Percentiles rank a stretch among this genome's conserved stretches.
These are phyloP conservation scores for Aspergillus saccharolyticus DNA, from an alignment of 495 filamentous ascomycete species.

Conservation along the genomic window DNA sequence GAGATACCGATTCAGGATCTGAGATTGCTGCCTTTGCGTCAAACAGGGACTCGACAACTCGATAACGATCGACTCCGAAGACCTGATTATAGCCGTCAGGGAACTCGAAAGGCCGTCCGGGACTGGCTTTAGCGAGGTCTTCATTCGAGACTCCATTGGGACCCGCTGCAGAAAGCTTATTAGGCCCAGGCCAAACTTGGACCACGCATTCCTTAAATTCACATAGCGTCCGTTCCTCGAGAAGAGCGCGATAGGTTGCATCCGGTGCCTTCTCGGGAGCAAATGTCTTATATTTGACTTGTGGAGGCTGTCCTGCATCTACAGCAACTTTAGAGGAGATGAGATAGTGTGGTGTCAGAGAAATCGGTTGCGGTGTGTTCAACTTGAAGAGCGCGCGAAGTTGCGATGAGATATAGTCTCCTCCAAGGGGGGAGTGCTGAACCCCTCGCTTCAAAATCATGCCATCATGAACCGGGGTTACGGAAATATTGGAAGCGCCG, in stretches of 20 bases:
- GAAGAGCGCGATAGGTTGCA: slow-evolving; percentile 67
- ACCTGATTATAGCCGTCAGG: slow-evolving; percentile 93
- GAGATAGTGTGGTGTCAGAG: slow-evolving; percentile 80
- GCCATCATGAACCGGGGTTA: slow-evolving; percentile 90
- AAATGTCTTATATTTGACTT: slow-evolving; percentile 65
- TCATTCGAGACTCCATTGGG: slow-evolving; percentile 59
- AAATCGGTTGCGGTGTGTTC: slow-evolving; percentile 68
- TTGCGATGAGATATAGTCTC: slow-evolving; percentile 84
- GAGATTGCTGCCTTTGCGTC: slow-evolving; percentile 61
- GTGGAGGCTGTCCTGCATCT: slow-evolving; percentile 76
- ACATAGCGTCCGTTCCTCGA: slow-evolving; percentile 89
- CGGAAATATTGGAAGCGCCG: slow-evolving; percentile 82
- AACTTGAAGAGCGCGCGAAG: slow-evolving; percentile 71
- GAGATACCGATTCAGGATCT: slow-evolving; percentile 40
- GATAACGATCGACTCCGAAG: slow-evolving; percentile 81
- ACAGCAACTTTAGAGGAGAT: slow-evolving; percentile 80
- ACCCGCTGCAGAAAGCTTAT: slow-evolving; percentile 53
- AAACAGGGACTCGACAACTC: slow-evolving; percentile 80
- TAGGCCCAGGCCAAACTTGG: slow-evolving; percentile 84
- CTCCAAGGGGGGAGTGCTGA: slow-evolving; percentile 75
- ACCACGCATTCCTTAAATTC: slow-evolving; percentile 98
- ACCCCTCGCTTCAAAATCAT: slow-evolving; percentile 87
- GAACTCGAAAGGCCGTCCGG: slow-evolving; percentile 88
- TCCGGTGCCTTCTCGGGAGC: slow-evolving; percentile 54
- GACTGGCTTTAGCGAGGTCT: slow-evolving; percentile 58